phyloP scores from a whole-genome alignment of 2,329 filamentous ascomycete genomes.

The Arthrobotrys conoides region DNA sequence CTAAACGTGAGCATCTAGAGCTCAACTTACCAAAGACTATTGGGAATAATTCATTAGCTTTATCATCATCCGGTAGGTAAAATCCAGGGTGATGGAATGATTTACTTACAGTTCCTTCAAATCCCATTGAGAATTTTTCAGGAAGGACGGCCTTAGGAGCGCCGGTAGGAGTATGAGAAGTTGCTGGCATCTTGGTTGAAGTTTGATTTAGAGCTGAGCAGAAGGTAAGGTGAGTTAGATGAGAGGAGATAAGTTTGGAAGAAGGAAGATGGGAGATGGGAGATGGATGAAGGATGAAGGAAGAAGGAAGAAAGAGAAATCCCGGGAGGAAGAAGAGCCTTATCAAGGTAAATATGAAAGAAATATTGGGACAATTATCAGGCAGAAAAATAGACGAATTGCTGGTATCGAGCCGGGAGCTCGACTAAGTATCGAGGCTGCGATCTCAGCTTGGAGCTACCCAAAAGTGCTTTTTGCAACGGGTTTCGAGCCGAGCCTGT shows the following conservation, averaged over 20 bases:
- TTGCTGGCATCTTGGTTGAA: slow-evolving; percentile 18
- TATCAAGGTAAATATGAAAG: neutral
- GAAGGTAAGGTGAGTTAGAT: slow-evolving; percentile 31
- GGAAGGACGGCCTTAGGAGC: slow-evolving; percentile 41
- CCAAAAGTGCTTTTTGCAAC: neutral
- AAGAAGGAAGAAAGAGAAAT: slow-evolving; percentile 15
- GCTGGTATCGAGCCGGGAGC: neutral
- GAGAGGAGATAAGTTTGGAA: slow-evolving; percentile 30
- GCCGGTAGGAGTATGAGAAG: slow-evolving; percentile 27
- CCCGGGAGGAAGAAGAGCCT: neutral
- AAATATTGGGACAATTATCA: slow-evolving; percentile 2
- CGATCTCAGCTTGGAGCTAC: neutral
- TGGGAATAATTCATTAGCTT: slow-evolving; percentile 23
- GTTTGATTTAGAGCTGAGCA: slow-evolving; percentile 8
- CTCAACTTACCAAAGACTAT: slow-evolving; percentile 62
- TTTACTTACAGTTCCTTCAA: slow-evolving; percentile 37
- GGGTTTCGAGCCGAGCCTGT: neutral
- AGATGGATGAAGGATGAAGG: neutral
- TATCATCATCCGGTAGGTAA: neutral
- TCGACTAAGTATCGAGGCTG: neutral
- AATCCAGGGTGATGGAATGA: neutral
- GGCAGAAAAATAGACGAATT: neutral
- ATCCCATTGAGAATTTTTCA: slow-evolving; percentile 32
- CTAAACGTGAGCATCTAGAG: slow-evolving; percentile 19
- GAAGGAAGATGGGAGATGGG: slow-evolving; percentile 2